These are phyloP conservation scores for Crassisporium funariophilum DNA, from an alignment of 768 basidiomycete genomes.

Conservation along the genomic window DNA sequence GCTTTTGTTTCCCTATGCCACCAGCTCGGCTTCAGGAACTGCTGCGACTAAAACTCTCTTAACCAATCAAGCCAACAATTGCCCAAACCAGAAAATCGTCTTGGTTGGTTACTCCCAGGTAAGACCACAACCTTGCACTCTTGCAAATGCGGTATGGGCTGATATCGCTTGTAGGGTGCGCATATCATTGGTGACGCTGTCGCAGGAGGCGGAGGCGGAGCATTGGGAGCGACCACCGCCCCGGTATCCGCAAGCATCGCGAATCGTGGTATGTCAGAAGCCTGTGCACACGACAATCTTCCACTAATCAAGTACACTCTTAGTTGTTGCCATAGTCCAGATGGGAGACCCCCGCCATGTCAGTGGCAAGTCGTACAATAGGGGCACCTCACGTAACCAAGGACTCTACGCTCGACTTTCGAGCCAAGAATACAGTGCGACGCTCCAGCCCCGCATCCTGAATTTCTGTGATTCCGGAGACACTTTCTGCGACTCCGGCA, in stretches of 20 bases:
- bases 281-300: not conserved
- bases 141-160: not conserved
- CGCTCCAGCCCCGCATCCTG: slow-evolving; percentile 24
- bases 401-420: slow-evolving; percentile 23
- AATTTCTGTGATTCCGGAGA: slow-evolving; percentile 30
- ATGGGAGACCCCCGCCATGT: slow-evolving; percentile 32
- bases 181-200: too few relatives aligned
- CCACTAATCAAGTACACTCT: not conserved
- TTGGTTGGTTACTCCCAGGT: too few relatives aligned
- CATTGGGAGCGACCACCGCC: slow-evolving; percentile 19
- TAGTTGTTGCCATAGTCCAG: slow-evolving; percentile 29
- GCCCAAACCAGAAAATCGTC: slow-evolving; percentile 32
- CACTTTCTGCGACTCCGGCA: slow-evolving; percentile 31
- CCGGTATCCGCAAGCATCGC: slow-evolving; percentile 22
- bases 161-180: slow-evolving; percentile 29
- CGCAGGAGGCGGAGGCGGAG: slow-evolving; percentile 26
- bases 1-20: slow-evolving; percentile 26
- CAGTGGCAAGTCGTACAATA: slow-evolving; percentile 25
- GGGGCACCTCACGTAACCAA: slow-evolving; percentile 18
- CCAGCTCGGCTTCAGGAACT: slow-evolving; percentile 27
- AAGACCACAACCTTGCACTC: slow-evolving; percentile 16
- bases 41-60: slow-evolving; percentile 26
- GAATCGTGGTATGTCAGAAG: slow-evolving; percentile 11
- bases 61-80: slow-evolving; percentile 24
- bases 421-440: slow-evolving; percentile 24